Evolutionary conservation across 129 eudicot species (phyloP).

Genomic region (Pulicaria dysenterica): DNA sequence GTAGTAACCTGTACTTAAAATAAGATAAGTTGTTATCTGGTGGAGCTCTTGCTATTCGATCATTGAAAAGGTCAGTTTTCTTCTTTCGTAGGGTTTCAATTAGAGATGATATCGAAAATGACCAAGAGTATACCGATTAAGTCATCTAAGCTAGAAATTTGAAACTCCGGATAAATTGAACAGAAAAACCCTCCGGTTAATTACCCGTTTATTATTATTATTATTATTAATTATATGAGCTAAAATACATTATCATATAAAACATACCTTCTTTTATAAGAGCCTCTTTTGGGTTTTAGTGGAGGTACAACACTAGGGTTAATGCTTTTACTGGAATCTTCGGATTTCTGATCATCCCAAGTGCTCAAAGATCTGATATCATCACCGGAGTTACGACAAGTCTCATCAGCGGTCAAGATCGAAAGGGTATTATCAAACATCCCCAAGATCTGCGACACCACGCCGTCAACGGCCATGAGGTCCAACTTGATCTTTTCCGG

Average conservation of each 20-base stretch:
- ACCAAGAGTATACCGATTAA: too few species aligned
- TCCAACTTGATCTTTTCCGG: conserved; percentile 1
- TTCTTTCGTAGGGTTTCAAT: too few species aligned
- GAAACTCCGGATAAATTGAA: too few species aligned
- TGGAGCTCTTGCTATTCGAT: too few species aligned
- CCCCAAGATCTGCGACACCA: conserved; percentile 37
- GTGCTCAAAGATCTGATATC: neutral
- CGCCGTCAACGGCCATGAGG: conserved; percentile 24
- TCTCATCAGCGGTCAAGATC: conserved; percentile 28
- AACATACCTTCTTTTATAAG: conserved; percentile 60
- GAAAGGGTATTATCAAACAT: conserved; percentile 39
- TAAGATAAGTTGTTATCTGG: too few species aligned
- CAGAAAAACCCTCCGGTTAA: too few species aligned
- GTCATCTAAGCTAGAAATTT: too few species aligned
- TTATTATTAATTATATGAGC: neutral
- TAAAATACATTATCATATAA: neutral
- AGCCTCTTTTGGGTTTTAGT: conserved; percentile 44
- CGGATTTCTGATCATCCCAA: conserved; percentile 17
- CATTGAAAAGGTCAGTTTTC: too few species aligned
- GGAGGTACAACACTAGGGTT: conserved; percentile 15
- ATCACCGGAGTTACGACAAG: conserved; percentile 22
- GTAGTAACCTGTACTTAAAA: too few species aligned
- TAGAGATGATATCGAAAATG: too few species aligned
- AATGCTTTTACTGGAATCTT: conserved; percentile 39
- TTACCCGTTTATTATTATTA: too few species aligned